Conservation (phyloP, 805 yeast genomes). For the Saccharomyces kudriavzevii region DNA sequence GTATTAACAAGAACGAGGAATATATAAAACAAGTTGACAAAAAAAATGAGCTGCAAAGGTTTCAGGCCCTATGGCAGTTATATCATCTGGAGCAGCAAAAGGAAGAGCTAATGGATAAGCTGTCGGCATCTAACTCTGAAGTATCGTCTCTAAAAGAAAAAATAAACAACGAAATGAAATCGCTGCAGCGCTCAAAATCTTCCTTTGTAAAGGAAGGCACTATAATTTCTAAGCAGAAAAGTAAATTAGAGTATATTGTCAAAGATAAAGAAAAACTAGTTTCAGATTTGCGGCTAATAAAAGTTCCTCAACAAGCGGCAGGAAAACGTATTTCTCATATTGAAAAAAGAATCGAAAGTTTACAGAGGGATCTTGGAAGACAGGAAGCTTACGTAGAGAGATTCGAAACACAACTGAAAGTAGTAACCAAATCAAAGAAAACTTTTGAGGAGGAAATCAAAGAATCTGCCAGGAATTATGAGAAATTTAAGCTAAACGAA, state of each 20-base stretch:
- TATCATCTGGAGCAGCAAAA: constrained; percentile 46
- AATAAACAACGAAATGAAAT: constrained; percentile 32
- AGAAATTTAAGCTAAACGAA: constrained; percentile 35
- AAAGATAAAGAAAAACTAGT: constrained; percentile 36
- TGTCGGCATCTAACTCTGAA: constrained; percentile 21
- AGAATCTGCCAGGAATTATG: constrained; percentile 18
- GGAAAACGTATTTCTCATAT: constrained; percentile 39
- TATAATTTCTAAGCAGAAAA: constrained; percentile 35
- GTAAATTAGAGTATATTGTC: constrained; percentile 32
- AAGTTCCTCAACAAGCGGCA: constrained; percentile 45
- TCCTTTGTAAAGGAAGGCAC: constrained; percentile 42
- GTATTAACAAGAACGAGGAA: constrained; percentile 59
- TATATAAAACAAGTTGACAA: constrained; percentile 50
- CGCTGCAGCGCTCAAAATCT: constrained; percentile 33
- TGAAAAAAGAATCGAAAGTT: constrained; percentile 41
- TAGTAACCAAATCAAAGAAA: constrained; percentile 35
- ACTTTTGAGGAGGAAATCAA: constrained; percentile 30
- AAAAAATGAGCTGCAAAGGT: constrained; percentile 39
- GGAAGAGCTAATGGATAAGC: constrained; percentile 16
- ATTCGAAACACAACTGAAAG: constrained; percentile 40
- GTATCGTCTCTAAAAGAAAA: constrained; percentile 30
- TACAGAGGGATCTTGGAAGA: constrained; percentile 43
- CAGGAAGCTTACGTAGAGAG: constrained; percentile 40
- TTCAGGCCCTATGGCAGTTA: constrained; percentile 53
- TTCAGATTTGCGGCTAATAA: constrained; percentile 51